Evolutionary conservation across 345 rosid genomes (phyloP).

Genomic region (Geranium brycei): DNA sequence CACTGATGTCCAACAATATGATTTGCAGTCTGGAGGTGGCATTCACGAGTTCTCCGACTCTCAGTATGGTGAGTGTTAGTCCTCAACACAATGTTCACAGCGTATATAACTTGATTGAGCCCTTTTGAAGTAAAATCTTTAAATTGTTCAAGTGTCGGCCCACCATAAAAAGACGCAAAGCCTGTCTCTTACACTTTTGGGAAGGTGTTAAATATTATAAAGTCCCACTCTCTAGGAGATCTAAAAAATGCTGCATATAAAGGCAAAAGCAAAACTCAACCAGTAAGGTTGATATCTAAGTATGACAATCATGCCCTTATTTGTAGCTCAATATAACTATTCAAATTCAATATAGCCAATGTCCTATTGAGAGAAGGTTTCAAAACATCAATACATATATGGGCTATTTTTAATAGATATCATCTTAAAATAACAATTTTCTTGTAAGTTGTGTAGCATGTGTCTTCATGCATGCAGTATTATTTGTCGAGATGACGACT

Average conservation of each 20-base stretch:
- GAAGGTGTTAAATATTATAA: too few relatives aligned
- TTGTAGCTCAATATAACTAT: too few relatives aligned
- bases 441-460: neutral
- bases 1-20: conserved; percentile 5
- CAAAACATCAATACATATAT: neutral
- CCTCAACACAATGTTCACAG: neutral
- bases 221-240: too few relatives aligned
- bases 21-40: conserved; percentile 96
- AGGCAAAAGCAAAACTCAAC: too few relatives aligned
- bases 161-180: too few relatives aligned
- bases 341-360: neutral
- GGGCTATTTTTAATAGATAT: neutral
- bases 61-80: conserved; percentile 72
- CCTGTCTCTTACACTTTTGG: too few relatives aligned
- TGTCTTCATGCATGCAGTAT: neutral
- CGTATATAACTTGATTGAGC: neutral
- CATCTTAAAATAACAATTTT: too few relatives aligned
- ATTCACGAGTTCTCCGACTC: conserved; percentile 99
- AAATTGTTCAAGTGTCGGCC: too few relatives aligned
- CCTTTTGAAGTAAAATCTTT: neutral
- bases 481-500: neutral
- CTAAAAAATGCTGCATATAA: too few relatives aligned
- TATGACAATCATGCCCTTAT: too few relatives aligned
- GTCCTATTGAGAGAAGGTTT: neutral
- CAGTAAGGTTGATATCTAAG: too few relatives aligned